Percentiles rank a stretch among this genome's conserved stretches.
phyloP scores from a whole-genome alignment of 1,284 basidiomycete species.

The Peniophora sp. region DNA sequence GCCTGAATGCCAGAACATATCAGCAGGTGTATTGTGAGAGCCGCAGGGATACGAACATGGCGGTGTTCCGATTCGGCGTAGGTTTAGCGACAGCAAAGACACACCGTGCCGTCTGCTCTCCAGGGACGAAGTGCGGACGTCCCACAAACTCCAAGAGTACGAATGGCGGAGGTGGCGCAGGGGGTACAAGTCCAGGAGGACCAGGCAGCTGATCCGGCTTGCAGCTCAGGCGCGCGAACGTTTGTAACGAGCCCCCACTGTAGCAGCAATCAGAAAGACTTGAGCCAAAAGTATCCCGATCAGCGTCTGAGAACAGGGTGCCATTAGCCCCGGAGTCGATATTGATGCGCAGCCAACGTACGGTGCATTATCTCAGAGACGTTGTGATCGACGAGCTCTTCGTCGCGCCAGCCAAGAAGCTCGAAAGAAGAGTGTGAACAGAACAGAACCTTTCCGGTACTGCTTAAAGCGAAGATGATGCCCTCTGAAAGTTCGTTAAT shows the following conservation, averaged over 20 bases:
- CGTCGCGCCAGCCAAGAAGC: constrained; percentile 67
- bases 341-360: constrained; percentile 23
- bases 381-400: constrained; percentile 62
- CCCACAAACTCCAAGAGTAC: constrained; percentile 71
- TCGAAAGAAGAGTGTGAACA: constrained; percentile 63
- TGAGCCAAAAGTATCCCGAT: constrained; percentile 47
- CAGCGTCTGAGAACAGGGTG: constrained; percentile 38
- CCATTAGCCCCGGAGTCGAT: background rate
- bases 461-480: constrained; percentile 61
- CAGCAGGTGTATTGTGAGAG: too few species aligned
- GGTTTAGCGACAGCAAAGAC: constrained; percentile 72
- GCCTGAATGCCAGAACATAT: too few species aligned
- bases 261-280: constrained; percentile 44
- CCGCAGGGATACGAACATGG: constrained; percentile 57
- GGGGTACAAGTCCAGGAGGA: constrained; percentile 6
- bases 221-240: constrained; percentile 58
- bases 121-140: constrained; percentile 46
- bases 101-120: constrained; percentile 33
- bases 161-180: constrained; percentile 21
- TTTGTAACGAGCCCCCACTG: constrained; percentile 38
- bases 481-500: constrained; percentile 70
- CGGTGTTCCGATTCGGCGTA: constrained; percentile 64
- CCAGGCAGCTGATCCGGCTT: constrained; percentile 23
- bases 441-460: constrained; percentile 55
- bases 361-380: constrained; percentile 60